Evolutionary conservation across 352 stramenopile genomes (phyloP), one percentile per base, ranked within the genome.

Genomic region (Phytophthora citrophthora): DNA sequence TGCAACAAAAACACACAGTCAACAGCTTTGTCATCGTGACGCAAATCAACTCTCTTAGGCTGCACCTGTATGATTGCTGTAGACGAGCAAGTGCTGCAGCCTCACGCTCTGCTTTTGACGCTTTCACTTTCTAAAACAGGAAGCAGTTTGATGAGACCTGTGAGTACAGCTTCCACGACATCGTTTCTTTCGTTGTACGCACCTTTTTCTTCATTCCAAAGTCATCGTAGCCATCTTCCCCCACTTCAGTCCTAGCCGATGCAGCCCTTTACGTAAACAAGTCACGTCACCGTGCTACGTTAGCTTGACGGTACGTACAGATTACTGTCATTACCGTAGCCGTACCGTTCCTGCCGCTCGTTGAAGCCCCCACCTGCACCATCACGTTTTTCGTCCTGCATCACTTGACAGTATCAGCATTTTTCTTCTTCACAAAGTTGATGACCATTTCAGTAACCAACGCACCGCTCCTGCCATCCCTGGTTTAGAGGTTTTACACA

Each of bases 161-260:
- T 46, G 4, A 44, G 10, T 27, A 27, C 36, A 41, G 5, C 15
- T 12, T n/a, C 36, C 13, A 41, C 10, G 20, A 31, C 31, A 18
- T 20, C 1, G 4, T 36, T 45, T 48, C 12, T 55, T 5, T 44
- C 32, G 32, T 18, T 4, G 39, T 41, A n/a, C 62, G 2, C 38
- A 90, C 79, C 77, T 91, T 92, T 60, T 92, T 94, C 72, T 79
- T 92, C 61, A 91, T 63, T 29, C 86, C 88, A 68, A 95, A 95
- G 61, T 95, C 88, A 56, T 95, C 88, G 72, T 95, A 95, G 40
- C 88, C 88, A 60, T 95, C 88, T 59, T 95, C 86, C 6, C 74
- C 88, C 10, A 95, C 78, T 67, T 95, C 88, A 5, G 65, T 88
- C 61, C 88, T 89, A 10, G 82, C 78, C 5, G 86, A 94, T 4